These are phyloP conservation scores for Aspergillus alliaceus DNA, from an alignment of 2,329 filamentous ascomycete species.

Conservation along the genomic window DNA sequence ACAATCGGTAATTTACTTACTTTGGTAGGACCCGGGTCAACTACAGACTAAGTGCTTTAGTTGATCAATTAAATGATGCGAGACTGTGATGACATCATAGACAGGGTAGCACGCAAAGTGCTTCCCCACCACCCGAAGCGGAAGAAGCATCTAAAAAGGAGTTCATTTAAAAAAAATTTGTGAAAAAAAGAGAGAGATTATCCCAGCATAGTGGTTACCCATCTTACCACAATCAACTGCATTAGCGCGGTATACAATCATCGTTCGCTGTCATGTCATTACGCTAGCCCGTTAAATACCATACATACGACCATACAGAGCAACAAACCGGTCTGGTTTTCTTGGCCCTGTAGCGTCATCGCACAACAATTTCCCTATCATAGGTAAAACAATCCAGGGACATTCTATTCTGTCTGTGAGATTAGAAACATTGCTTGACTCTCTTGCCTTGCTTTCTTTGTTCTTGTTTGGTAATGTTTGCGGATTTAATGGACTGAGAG, in stretches of 20 bases:
- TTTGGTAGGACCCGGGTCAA: not conserved
- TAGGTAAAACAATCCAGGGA: not conserved
- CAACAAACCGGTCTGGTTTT: not conserved
- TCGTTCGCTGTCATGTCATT: slow-evolving; percentile 10
- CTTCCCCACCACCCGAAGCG: slow-evolving; percentile 8
- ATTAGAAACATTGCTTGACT: not conserved
- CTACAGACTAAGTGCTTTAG: not conserved
- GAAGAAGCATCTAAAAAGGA: not conserved
- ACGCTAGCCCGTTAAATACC: not conserved
- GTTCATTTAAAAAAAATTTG: not conserved
- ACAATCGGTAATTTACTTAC: not conserved
- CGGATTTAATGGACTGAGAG: not conserved
- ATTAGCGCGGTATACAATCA: slow-evolving; percentile 15
- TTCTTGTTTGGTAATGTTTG: not conserved
- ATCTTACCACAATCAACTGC: slow-evolving; percentile 16
- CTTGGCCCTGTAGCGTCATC: not conserved
- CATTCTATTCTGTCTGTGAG: not conserved
- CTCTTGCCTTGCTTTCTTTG: too few relatives aligned
- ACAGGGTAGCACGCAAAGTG: slow-evolving; percentile 12
- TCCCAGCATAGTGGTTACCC: slow-evolving; percentile 22
- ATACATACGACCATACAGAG: not conserved
- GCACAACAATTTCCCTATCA: not conserved
- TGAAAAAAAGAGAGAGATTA: slow-evolving; percentile 11
- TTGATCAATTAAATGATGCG: slow-evolving; percentile 1
- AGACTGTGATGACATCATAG: slow-evolving; percentile 23